Conservation (phyloP, 139 green algal species). For the Micractinium sp. region DNA sequence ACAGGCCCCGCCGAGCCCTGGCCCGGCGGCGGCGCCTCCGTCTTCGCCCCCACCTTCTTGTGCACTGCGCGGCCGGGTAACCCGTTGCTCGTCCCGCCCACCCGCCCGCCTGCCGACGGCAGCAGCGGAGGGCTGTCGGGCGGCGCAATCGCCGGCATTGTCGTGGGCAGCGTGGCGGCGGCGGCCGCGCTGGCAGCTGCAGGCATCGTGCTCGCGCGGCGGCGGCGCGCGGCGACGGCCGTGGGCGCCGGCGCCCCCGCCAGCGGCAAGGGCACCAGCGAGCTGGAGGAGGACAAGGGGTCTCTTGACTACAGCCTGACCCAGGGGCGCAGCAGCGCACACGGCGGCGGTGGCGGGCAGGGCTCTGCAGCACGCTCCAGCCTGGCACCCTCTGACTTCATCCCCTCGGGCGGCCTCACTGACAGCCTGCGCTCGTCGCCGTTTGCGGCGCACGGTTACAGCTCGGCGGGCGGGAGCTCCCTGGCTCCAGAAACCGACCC, state of each 20-base stretch:
- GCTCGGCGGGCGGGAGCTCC: background rate
- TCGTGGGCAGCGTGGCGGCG: background rate
- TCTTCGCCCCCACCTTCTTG: background rate
- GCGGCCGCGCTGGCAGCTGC: background rate
- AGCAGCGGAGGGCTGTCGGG: conserved; percentile 2
- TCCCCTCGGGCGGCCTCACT: too few relatives aligned
- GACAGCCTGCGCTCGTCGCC: background rate
- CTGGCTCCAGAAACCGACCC: background rate
- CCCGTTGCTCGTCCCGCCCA: background rate
- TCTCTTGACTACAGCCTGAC: too few relatives aligned
- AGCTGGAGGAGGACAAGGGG: background rate
- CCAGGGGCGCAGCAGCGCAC: too few relatives aligned
- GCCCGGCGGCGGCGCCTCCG: background rate
- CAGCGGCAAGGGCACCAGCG: background rate
- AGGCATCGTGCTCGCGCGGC: background rate
- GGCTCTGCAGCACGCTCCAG: too few relatives aligned
- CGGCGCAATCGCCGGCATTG: conserved; percentile 11
- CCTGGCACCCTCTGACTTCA: too few relatives aligned
- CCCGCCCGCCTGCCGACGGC: background rate
- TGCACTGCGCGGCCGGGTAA: background rate
- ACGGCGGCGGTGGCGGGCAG: too few relatives aligned
- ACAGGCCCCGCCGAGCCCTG: conserved; percentile 16
- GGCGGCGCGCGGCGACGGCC: background rate
- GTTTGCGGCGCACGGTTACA: background rate
- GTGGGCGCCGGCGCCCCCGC: too few relatives aligned